A percentile compares a stretch with the other conserved stretches of the same genome.
Evolutionary conservation across 345 rosid genomes (phyloP).

Genomic region (Euphorbia lathyris): DNA sequence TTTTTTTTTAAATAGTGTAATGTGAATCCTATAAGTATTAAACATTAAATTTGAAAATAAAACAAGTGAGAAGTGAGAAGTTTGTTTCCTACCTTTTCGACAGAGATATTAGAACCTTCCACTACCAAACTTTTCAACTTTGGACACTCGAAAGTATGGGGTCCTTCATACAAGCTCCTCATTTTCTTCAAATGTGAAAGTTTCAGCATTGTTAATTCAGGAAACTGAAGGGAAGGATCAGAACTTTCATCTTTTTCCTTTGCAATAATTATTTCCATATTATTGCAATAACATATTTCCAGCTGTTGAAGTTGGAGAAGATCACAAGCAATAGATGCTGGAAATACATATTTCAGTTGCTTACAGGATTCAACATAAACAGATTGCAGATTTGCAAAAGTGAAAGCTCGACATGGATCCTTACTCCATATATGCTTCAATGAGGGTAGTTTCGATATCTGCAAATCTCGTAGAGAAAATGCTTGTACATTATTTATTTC

Average conservation of each 20-base stretch:
- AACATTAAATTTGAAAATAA: background rate
- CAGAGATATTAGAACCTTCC: background rate
- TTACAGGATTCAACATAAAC: background rate
- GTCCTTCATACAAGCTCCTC: slow-evolving; percentile 6
- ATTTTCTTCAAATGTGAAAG: slow-evolving; percentile 1
- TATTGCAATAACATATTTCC: slow-evolving; percentile 3
- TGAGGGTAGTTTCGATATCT: background rate
- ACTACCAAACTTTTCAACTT: slow-evolving; percentile 1
- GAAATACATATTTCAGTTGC: background rate
- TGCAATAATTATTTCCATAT: slow-evolving; percentile 21
- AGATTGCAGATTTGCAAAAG: background rate
- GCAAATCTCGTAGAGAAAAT: background rate
- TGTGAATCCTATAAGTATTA: background rate
- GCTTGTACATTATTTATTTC: background rate
- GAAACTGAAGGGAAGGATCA: slow-evolving; percentile 7
- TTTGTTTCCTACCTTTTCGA: background rate
- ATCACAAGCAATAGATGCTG: slow-evolving; percentile 2
- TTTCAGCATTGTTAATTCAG: background rate
- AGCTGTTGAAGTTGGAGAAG: slow-evolving; percentile 16
- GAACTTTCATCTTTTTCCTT: background rate
- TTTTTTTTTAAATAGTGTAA: background rate
- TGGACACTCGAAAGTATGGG: slow-evolving; percentile 20
- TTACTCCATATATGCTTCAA: background rate
- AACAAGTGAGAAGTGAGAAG: background rate
- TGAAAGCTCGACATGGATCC: background rate